phyloP scores from a whole-genome alignment of 306 rosid species.

The Rosa persica region DNA sequence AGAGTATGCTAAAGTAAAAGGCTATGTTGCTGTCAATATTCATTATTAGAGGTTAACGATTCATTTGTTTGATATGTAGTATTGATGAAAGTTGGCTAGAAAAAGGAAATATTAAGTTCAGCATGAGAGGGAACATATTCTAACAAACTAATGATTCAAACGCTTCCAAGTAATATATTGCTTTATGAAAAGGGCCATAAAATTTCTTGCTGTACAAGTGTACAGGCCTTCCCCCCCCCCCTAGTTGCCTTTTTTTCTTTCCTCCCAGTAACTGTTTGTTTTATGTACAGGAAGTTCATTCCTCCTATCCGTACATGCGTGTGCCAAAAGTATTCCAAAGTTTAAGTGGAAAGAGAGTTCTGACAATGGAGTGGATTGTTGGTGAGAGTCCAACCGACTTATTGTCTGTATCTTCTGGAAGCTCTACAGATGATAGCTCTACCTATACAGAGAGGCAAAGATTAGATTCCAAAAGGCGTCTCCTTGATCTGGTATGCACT shows the following conservation, averaged over 20 bases:
- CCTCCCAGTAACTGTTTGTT: slow-evolving; percentile 27
- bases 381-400: slow-evolving; percentile 94
- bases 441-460: slow-evolving; percentile 59
- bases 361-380: slow-evolving; percentile 95
- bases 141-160: background rate
- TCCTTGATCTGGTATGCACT: slow-evolving; percentile 79
- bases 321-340: slow-evolving; percentile 69
- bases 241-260: background rate
- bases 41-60: background rate
- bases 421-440: slow-evolving; percentile 41
- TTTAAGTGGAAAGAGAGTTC: slow-evolving; percentile 77
- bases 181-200: background rate
- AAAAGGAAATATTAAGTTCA: background rate
- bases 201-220: background rate
- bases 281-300: slow-evolving; percentile 75
- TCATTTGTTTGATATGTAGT: background rate
- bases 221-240: background rate
- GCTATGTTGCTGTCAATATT: background rate
- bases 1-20: background rate
- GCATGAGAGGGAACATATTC: background rate
- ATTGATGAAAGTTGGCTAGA: background rate
- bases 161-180: background rate
- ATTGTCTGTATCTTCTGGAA: slow-evolving; percentile 56
- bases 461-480: slow-evolving; percentile 74
- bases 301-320: slow-evolving; percentile 60